These are phyloP conservation scores for Colletotrichum sp. DNA, from an alignment of 2,329 filamentous ascomycete genomes.

Conservation along the genomic window DNA sequence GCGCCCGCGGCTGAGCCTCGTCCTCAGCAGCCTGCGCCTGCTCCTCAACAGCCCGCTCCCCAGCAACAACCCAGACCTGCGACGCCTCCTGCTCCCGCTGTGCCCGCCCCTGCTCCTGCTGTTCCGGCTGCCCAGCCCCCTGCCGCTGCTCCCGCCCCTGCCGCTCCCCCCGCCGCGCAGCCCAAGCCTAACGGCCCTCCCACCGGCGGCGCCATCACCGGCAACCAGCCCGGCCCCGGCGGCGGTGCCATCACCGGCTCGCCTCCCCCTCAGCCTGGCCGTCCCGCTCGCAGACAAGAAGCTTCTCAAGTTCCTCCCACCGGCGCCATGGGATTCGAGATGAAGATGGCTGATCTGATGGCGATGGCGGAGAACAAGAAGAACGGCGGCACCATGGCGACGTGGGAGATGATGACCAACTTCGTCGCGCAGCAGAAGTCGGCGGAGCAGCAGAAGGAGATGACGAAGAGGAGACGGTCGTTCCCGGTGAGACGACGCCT, in stretches of 20 bases:
- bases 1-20: neutral
- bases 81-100: neutral
- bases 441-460: neutral
- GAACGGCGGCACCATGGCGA: slow-evolving; percentile 8
- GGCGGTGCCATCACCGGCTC: neutral
- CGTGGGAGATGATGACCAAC: slow-evolving; percentile 15
- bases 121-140: neutral
- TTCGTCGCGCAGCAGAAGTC: slow-evolving; percentile 3
- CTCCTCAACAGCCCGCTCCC: neutral
- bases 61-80: neutral
- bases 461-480: neutral
- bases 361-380: slow-evolving; percentile 6
- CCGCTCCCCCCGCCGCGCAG: neutral
- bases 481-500: slow-evolving; percentile 7
- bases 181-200: neutral
- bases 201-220: slow-evolving; percentile 8
- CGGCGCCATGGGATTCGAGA: neutral
- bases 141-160: neutral
- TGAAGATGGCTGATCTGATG: slow-evolving; percentile 17
- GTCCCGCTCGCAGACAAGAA: neutral
- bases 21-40: neutral
- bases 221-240: slow-evolving; percentile 1
- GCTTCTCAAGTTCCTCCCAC: neutral
- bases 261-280: neutral
- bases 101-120: neutral